These are phyloP conservation scores for Schrenkiella parvula DNA, from an alignment of 345 rosid species.

Conservation along the genomic window DNA sequence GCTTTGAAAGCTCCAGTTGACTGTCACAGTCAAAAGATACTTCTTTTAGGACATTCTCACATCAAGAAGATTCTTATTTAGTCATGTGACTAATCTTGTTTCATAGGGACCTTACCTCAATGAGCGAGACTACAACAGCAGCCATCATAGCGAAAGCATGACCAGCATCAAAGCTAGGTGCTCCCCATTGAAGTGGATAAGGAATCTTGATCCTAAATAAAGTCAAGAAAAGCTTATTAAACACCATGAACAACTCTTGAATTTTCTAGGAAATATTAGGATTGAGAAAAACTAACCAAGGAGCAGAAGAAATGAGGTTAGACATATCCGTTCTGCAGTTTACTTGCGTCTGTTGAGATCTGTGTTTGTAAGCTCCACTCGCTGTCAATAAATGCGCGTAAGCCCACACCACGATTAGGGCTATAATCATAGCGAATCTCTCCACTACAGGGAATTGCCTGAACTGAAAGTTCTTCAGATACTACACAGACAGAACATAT, in stretches of 20 bases:
- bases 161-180: slow-evolving; percentile 96
- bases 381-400: slow-evolving; percentile 97
- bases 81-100: not conserved
- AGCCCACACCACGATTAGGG: slow-evolving; percentile 78
- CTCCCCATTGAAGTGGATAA: slow-evolving; percentile 99
- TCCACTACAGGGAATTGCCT: slow-evolving; percentile 73
- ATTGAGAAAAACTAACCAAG: slow-evolving; percentile 53
- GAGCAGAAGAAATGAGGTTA: slow-evolving; percentile 97
- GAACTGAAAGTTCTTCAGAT: slow-evolving; percentile 67
- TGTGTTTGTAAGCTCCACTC: slow-evolving; percentile 93
- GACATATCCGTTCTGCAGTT: slow-evolving; percentile 96
- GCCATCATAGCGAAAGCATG: slow-evolving; percentile 99
- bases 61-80: not conserved
- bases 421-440: slow-evolving; percentile 83
- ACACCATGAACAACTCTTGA: not conserved
- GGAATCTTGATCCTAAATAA: slow-evolving; percentile 80
- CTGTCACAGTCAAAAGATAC: slow-evolving; percentile 30
- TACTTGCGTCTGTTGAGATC: slow-evolving; percentile 65
- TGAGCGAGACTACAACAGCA: slow-evolving; percentile 82
- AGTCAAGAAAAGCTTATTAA: not conserved
- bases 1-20: slow-evolving; percentile 97
- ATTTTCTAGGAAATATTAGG: not conserved
- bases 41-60: not conserved
- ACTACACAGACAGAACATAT: slow-evolving; percentile 42
- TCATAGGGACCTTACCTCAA: slow-evolving; percentile 54